These are phyloP conservation scores for Candida tallmaniae DNA, from an alignment of 805 yeast genomes.

Conservation along the genomic window DNA sequence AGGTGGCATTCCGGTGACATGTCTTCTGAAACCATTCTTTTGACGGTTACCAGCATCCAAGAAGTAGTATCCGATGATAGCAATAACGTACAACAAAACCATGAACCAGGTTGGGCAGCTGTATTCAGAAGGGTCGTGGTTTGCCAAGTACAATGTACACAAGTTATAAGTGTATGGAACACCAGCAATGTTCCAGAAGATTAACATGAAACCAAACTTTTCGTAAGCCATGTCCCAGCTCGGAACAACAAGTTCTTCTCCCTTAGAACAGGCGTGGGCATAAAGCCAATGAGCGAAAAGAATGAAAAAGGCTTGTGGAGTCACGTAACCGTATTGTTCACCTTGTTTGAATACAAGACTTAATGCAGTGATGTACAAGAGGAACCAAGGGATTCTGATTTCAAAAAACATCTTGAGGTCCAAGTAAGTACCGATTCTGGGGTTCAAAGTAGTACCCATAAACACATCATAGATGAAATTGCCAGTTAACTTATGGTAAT, in stretches of 20 bases:
- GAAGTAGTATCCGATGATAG: slow-evolving; percentile 77
- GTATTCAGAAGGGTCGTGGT: slow-evolving; percentile 83
- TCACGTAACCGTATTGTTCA: slow-evolving; percentile 73
- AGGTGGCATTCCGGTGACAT: slow-evolving; percentile 70
- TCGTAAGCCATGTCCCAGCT: slow-evolving; percentile 99
- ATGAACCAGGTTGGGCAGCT: slow-evolving; percentile 63
- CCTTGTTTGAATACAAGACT: slow-evolving; percentile 75
- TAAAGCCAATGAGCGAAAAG: slow-evolving; percentile 88
- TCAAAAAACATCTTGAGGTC: slow-evolving; percentile 97
- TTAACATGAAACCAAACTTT: slow-evolving; percentile 97
- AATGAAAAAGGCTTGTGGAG: slow-evolving; percentile 71
- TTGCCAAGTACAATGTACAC: slow-evolving; percentile 76
- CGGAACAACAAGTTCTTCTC: slow-evolving; percentile 95
- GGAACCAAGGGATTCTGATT: slow-evolving; percentile 96
- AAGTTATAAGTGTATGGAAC: slow-evolving; percentile 98
- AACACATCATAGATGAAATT: slow-evolving; percentile 85
- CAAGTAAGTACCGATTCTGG: slow-evolving; percentile 79
- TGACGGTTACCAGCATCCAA: slow-evolving; percentile 95
- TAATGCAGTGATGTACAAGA: slow-evolving; percentile 69
- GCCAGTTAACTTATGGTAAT: slow-evolving; percentile 89
- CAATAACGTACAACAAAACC: slow-evolving; percentile 47
- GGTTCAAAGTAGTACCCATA: slow-evolving; percentile 97
- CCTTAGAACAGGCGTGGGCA: slow-evolving; percentile 96
- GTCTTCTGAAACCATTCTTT: slow-evolving; percentile 86
- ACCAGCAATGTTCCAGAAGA: slow-evolving; percentile 99